Percentiles rank a stretch among this genome's conserved stretches.
phyloP scores from a whole-genome alignment of 192 early-diverging fungal genomes.

The Spizellomyces sp. region DNA sequence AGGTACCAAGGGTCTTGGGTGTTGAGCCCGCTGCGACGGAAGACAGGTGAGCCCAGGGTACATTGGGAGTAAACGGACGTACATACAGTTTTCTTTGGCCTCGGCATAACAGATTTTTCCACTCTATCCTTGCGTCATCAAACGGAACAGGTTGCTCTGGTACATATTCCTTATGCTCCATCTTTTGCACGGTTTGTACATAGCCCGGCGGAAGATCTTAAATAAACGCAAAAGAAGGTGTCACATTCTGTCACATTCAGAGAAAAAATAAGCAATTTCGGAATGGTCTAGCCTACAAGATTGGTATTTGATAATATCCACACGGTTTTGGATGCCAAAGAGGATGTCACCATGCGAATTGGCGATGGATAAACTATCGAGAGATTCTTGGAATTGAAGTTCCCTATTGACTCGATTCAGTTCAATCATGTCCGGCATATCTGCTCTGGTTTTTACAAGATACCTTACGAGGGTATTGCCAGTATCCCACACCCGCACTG shows the following conservation, averaged over 20 bases:
- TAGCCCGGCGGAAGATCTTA: conserved; percentile 40
- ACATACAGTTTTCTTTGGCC: conserved; percentile 8
- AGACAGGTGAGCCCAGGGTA: background rate
- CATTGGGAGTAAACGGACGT: background rate
- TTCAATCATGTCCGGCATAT: no score
- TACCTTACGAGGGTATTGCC: conserved; percentile 47
- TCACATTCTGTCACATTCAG: conserved; percentile 8
- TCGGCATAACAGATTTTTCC: conserved; percentile 16
- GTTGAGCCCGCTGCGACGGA: conserved; percentile 2
- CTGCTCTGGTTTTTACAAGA: background rate
- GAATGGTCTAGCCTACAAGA: conserved; percentile 14
- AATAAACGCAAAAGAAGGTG: background rate
- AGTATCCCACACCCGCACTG: conserved; percentile 51
- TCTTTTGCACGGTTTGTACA: conserved; percentile 26
- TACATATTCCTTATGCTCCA: conserved; percentile 8
- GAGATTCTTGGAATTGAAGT: conserved; percentile 50
- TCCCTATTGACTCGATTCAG: conserved; percentile 30
- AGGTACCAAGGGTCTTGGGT: conserved; percentile 13
- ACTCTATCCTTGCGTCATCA: conserved; percentile 40
- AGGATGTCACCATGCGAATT: conserved; percentile 45
- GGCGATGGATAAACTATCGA: conserved; percentile 40
- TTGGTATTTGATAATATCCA: conserved; percentile 42
- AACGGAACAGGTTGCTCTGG: conserved; percentile 44
- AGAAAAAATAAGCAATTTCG: background rate
- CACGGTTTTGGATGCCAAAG: conserved; percentile 45